Evolutionary conservation across 2,329 filamentous ascomycete species (phyloP), one percentile per base, ranked within the genome.

Genomic region (Pseudogymnoascus verrucosus): DNA sequence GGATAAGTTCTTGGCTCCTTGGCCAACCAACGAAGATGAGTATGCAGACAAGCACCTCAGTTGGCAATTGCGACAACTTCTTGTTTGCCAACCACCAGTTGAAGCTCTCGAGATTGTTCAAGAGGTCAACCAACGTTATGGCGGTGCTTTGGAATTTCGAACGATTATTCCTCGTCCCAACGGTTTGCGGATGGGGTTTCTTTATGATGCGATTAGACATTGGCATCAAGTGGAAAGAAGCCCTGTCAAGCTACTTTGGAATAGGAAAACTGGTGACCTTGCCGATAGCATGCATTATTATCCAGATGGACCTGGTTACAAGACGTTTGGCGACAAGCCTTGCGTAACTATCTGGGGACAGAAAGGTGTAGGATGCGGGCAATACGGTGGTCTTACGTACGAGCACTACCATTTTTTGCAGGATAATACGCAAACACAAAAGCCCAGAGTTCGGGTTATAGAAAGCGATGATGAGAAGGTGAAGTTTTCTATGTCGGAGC

Each of bases 101-200:
- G 51, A 65, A 65, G 64, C 28, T 51, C 47, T 65, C 23, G 64
- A 65, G 51, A 28, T 65, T 63, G 64, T 65, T 47, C 64, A 65
- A 60, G 3, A 47, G 34, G 51, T 65, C 62, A 34, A 37, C 44
- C 28, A 36, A 60, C 64, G 42, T 37, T 47, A 8, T 23, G 64
- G 64, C 47, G 61, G 44, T 5, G 47, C 12, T 36, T 19, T 63
- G 5, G 64, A 65, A 63, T 65, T 47, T 14, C 42, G 42, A 23
- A 47, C 42, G 7, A 47, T 23, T 40, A 63, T 64, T 39, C 60
- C 60, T 42, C 61, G 40, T 23, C 61, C 63, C 12, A 19, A 23
- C 42, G 63, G 63, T 31, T 54, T 64, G 16, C 63, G 60, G 42
- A 64, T 64, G 60, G 63, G 63, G 8, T 64, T 62, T 64, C 63